phyloP scores from a whole-genome alignment of 1,139 yeast genomes.

The Tardiomyces depauwii region DNA sequence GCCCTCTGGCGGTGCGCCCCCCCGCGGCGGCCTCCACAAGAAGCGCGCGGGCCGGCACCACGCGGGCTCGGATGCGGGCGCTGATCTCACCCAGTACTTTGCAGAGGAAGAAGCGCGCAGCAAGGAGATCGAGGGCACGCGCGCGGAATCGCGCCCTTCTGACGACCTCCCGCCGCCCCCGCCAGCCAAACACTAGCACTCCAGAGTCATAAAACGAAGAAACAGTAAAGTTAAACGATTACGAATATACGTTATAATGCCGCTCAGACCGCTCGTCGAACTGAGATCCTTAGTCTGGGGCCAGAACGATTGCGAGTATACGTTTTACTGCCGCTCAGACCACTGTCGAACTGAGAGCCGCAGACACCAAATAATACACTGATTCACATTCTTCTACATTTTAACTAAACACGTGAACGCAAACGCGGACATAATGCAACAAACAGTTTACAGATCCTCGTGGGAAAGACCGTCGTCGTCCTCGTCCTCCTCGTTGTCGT shows the following conservation, averaged over 20 bases:
- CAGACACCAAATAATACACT: too few species aligned
- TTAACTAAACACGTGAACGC: too few species aligned
- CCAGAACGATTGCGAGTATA: too few species aligned
- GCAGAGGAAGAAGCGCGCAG: constrained; percentile 26
- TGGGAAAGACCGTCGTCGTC: constrained; percentile 9
- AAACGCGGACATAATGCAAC: too few species aligned
- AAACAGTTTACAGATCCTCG: constrained; percentile 7
- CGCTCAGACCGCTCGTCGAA: too few species aligned
- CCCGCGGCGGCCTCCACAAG: neutral
- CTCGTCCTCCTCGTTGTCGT: constrained; percentile 3
- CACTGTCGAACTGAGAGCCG: too few species aligned
- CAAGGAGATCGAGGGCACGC: constrained; percentile 20
- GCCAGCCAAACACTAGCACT: neutral
- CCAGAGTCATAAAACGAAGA: too few species aligned
- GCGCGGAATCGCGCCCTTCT: constrained; percentile 3
- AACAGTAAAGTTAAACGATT: too few species aligned
- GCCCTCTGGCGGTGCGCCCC: constrained; percentile 1
- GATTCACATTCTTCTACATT: too few species aligned
- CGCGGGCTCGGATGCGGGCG: constrained; percentile 2
- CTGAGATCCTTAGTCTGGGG: too few species aligned
- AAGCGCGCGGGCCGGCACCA: constrained; percentile 2
- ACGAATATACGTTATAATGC: too few species aligned
- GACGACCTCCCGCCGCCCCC: constrained; percentile 2
- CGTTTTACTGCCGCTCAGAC: too few species aligned
- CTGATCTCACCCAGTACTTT: constrained; percentile 24